These are phyloP conservation scores for Apodospora peruviana DNA, from an alignment of 495 filamentous ascomycete genomes.

Conservation along the genomic window DNA sequence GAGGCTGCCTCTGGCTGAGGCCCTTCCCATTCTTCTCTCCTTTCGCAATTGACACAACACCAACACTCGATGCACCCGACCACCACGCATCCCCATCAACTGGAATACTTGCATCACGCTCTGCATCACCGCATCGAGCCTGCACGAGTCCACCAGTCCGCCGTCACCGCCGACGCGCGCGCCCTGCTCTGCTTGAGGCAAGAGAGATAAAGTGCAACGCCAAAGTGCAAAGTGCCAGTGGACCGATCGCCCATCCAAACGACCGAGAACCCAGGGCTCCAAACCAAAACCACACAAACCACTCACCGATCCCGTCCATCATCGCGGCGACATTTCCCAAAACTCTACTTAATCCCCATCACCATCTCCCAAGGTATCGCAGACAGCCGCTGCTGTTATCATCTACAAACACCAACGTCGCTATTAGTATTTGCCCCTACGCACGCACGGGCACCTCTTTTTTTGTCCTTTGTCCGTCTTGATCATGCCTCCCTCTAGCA, in stretches of 20 bases:
- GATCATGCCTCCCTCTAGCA: slow-evolving; percentile 36
- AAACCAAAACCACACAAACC: not conserved
- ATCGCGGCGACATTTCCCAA: not conserved
- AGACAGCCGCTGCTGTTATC: too few relatives aligned
- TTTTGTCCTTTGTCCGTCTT: not conserved
- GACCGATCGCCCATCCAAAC: slow-evolving; percentile 9
- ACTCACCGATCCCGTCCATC: not conserved
- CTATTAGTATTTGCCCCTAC: slow-evolving; percentile 9
- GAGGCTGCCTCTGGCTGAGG: not conserved
- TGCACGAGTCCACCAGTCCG: slow-evolving; percentile 21
- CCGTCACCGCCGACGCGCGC: slow-evolving; percentile 10
- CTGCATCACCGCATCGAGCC: slow-evolving; percentile 6
- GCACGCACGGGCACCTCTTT: slow-evolving; percentile 9
- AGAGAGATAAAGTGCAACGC: slow-evolving; percentile 32
- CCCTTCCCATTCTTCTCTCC: not conserved
- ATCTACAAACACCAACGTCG: not conserved
- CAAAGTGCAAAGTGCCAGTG: slow-evolving; percentile 24
- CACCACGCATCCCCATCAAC: not conserved
- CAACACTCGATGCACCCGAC: not conserved
- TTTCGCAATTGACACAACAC: not conserved
- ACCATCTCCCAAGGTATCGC: too few relatives aligned
- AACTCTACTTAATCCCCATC: not conserved
- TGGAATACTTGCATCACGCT: not conserved
- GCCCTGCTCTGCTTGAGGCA: slow-evolving; percentile 23
- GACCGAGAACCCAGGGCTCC: slow-evolving; percentile 4